phyloP scores from a whole-genome alignment of 192 early-diverging fungal genomes.

The Coemansia sp. region DNA sequence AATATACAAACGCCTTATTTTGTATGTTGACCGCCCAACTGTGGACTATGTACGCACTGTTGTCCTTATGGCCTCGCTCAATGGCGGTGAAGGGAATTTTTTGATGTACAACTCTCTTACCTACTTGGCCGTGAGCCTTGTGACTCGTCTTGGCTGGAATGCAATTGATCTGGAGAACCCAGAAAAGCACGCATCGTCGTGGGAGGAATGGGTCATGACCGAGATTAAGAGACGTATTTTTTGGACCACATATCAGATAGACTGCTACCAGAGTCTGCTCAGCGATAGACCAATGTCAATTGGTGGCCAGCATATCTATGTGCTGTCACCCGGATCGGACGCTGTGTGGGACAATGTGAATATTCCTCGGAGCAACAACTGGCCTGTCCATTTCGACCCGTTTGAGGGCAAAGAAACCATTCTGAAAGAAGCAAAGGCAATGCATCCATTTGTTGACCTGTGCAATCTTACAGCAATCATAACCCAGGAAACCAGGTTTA shows the following conservation, averaged over 20 bases:
- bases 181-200: slow-evolving; percentile 8
- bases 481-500: slow-evolving; percentile 22
- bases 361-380: slow-evolving; percentile 11
- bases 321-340: slow-evolving; percentile 27
- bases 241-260: slow-evolving; percentile 29
- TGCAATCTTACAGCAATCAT: slow-evolving; percentile 19
- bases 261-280: slow-evolving; percentile 27
- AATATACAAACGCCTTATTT: slow-evolving; percentile 13
- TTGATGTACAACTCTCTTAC: slow-evolving; percentile 26
- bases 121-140: slow-evolving; percentile 15
- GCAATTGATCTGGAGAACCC: slow-evolving; percentile 23
- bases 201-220: slow-evolving; percentile 38
- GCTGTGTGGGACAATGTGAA: slow-evolving; percentile 39
- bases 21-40: slow-evolving; percentile 15
- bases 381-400: slow-evolving; percentile 5
- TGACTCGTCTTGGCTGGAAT: slow-evolving; percentile 43
- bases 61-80: slow-evolving; percentile 21
- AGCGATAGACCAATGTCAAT: slow-evolving; percentile 18
- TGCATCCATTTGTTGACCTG: slow-evolving; percentile 20
- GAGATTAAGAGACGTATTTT: slow-evolving; percentile 45
- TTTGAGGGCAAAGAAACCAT: slow-evolving; percentile 9
- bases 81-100: slow-evolving; percentile 13
- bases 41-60: slow-evolving; percentile 32
- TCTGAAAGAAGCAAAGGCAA: slow-evolving; percentile 1
- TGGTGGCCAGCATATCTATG: slow-evolving; percentile 10